Base-by-base conservation (phyloP, 306 rosid species). In the Calophaca sinica region DNA sequence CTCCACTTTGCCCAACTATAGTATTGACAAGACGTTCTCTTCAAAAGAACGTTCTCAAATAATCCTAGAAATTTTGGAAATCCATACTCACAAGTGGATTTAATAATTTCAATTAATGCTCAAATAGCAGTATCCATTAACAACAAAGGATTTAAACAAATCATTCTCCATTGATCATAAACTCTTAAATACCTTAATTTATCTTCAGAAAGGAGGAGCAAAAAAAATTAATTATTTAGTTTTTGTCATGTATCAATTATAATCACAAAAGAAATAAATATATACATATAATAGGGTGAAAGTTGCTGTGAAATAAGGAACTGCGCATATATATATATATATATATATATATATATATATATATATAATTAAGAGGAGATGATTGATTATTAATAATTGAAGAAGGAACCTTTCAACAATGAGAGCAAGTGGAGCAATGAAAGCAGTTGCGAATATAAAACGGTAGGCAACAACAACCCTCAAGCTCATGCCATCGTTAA, bases 381-480 rank as follows among this genome's bases (percentile, higher is more conserved):
- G 26, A 20, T 20, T 20, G 26, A 20, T 39, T 39, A 44, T 45
- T 2, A 45, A 11, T 2, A 45, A 11, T 9, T 45, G 51, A 32
- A 3, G 33, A 8, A 1, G 2, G 10, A 39, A 9, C 97, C 96
- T 88, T 83, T 88, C 94, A 9, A 91, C 0, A 60, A 89, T 26
- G 68, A 85, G 45, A 41, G 97, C 88, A 29, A 88, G 61, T 5
- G 97, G 96, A 68, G 76, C 77, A 1, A 86, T 78, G 77, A 93
- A 87, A 64, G 77, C 76, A 0, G 98, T 81, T 13, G 90, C 88
- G 13, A 93, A 91, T 2, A 84, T 0, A 13, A 85, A 84, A 35
- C 97, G 97, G 32, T 89, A 93, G 5, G 98, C 98, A 20, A 81
- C 70, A 13, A 84, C 50, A 0, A 91, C 20, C 53, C 77, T 84